Evolutionary conservation across 2,329 filamentous ascomycete genomes (phyloP).

Genomic region (Hymenoscyphus salicellus): DNA sequence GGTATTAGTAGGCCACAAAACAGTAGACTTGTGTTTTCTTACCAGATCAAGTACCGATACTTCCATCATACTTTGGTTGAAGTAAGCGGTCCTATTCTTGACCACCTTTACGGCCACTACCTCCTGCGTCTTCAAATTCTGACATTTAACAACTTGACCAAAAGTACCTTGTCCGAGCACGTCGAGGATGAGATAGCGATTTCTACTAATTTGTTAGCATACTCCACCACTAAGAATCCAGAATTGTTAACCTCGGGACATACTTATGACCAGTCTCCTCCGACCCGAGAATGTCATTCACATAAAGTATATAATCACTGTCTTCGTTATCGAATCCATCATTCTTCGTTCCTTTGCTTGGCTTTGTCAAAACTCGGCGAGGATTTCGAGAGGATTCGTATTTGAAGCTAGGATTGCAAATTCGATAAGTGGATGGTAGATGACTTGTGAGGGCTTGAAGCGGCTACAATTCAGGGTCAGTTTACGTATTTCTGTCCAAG

Average conservation of each 20-base stretch:
- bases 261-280: constrained; percentile 98
- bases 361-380: constrained; percentile 91
- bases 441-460: constrained; percentile 93
- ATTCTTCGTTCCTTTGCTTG: constrained; percentile 97
- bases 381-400: constrained; percentile 98
- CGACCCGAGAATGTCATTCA: constrained; percentile 96
- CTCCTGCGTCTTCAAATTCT: constrained; percentile 96
- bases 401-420: constrained; percentile 97
- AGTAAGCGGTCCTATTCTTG: constrained; percentile 98
- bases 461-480: constrained; percentile 54
- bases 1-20: background rate
- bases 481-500: background rate
- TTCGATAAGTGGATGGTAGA: constrained; percentile 91
- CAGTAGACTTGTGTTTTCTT: constrained; percentile 34
- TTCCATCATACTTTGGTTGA: constrained; percentile 99
- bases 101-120: constrained; percentile 99
- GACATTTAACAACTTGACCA: constrained; percentile 97
- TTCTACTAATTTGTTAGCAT: constrained; percentile 51
- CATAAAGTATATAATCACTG: constrained; percentile 97
- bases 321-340: constrained; percentile 99
- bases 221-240: constrained; percentile 19
- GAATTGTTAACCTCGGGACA: constrained; percentile 36
- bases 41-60: constrained; percentile 95
- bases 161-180: constrained; percentile 97
- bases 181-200: constrained; percentile 94